A percentile compares a stretch with the other conserved stretches of the same genome.
phyloP scores from a whole-genome alignment of 768 basidiomycete genomes.

The Pleurotus pulmonarius region DNA sequence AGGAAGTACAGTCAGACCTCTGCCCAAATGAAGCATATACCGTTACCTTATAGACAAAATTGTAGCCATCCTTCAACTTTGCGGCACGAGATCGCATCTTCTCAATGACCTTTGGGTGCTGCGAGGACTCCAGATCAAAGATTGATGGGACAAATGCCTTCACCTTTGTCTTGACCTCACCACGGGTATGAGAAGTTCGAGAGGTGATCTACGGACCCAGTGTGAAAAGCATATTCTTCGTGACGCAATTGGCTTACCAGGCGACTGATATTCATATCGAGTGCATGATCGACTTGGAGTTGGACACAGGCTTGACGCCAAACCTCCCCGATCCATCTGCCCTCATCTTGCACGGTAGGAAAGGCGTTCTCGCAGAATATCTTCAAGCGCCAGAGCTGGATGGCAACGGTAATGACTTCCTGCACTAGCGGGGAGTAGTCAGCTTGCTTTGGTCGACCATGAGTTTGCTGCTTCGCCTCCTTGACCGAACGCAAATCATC shows the following conservation, averaged over 20 bases:
- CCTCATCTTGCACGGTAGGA: conserved; percentile 7
- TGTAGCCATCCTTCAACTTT: conserved; percentile 9
- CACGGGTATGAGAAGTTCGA: conserved; percentile 16
- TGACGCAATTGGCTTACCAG: conserved; percentile 10
- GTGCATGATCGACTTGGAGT: not conserved
- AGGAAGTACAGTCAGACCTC: not conserved
- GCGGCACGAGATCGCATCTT: conserved; percentile 6
- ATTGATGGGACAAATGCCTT: conserved; percentile 11
- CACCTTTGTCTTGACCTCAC: conserved; percentile 18
- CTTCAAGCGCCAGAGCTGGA: conserved; percentile 3
- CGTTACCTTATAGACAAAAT: not conserved
- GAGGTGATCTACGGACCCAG: conserved; percentile 10
- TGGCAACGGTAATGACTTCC: conserved; percentile 8
- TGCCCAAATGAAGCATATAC: not conserved
- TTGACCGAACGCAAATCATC: not conserved
- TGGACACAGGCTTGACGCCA: conserved; percentile 8
- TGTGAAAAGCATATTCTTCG: not conserved
- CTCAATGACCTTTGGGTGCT: conserved; percentile 12
- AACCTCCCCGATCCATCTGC: not conserved
- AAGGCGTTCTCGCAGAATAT: conserved; percentile 1
- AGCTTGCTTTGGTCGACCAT: conserved; percentile 12
- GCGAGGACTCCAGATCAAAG: conserved; percentile 12
- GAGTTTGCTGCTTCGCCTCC: not conserved
- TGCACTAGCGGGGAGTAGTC: conserved; percentile 10
- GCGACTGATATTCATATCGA: conserved; percentile 8